These are phyloP conservation scores for Angomonas deanei DNA, from an alignment of 208 protist genomes.

Conservation along the genomic window DNA sequence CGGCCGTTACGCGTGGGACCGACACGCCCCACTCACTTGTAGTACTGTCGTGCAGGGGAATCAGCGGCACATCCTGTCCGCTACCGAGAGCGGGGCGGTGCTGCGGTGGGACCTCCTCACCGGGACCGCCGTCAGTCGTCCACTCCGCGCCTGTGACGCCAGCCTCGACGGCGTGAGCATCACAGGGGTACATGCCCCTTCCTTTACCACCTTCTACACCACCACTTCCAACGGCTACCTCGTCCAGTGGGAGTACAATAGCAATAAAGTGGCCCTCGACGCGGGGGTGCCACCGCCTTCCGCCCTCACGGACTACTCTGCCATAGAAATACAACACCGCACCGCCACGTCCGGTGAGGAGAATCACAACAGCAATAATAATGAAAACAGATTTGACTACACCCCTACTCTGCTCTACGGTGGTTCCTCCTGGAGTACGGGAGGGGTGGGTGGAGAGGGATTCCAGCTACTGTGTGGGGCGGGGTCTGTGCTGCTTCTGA, in stretches of 20 bases:
- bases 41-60: background rate
- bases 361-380: background rate
- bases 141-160: background rate
- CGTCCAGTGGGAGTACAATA: background rate
- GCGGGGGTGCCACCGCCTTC: background rate
- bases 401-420: background rate
- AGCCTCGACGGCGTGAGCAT: background rate
- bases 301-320: background rate
- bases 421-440: background rate
- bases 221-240: background rate
- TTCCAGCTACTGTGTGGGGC: background rate
- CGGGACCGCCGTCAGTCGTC: no score
- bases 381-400: background rate
- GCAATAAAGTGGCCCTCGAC: background rate
- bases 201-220: background rate
- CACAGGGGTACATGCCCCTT: background rate
- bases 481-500: background rate
- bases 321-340: background rate
- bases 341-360: background rate
- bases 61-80: background rate
- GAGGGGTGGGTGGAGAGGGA: background rate
- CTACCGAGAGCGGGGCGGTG: background rate
- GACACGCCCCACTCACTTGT: background rate
- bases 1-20: background rate
- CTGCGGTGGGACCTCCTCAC: conserved; percentile 1